A percentile compares a stretch with the other conserved stretches of the same genome.
These are phyloP conservation scores for Taxillus chinensis DNA, from an alignment of 164 flowering plant genomes.

Conservation along the genomic window DNA sequence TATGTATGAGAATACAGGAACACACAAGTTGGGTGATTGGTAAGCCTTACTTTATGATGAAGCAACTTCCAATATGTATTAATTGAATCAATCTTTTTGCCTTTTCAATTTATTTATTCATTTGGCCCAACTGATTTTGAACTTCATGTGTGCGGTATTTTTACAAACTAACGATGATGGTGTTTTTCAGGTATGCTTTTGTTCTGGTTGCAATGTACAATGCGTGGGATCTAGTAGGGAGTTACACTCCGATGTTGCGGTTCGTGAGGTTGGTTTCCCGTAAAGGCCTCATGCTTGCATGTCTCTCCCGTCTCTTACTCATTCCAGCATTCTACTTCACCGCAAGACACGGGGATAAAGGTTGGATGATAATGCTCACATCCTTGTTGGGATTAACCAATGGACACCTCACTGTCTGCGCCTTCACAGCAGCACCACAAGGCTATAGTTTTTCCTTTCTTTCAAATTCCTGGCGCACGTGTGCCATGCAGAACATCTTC, in stretches of 20 bases:
- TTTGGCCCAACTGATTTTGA: too few species aligned
- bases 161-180: too few species aligned
- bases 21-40: constrained; percentile 46
- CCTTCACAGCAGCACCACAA: constrained; percentile 47
- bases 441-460: constrained; percentile 28
- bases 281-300: constrained; percentile 30
- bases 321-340: constrained; percentile 57
- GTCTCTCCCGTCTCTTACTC: constrained; percentile 30
- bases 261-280: constrained; percentile 35
- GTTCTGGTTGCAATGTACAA: constrained; percentile 50
- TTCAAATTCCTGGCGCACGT: not conserved
- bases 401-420: constrained; percentile 58
- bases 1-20: constrained; percentile 38
- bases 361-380: constrained; percentile 54
- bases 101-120: too few species aligned
- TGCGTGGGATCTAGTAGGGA: constrained; percentile 34
- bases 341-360: constrained; percentile 51
- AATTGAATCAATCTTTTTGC: too few species aligned
- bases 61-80: not conserved
- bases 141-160: too few species aligned
- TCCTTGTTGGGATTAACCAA: constrained; percentile 49
- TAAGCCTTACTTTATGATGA: constrained; percentile 5
- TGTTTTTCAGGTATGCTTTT: constrained; percentile 38
- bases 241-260: constrained; percentile 37
- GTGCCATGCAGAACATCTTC: too few species aligned